Conservation (phyloP, 768 basidiomycete genomes). For the Russula vinacea region DNA sequence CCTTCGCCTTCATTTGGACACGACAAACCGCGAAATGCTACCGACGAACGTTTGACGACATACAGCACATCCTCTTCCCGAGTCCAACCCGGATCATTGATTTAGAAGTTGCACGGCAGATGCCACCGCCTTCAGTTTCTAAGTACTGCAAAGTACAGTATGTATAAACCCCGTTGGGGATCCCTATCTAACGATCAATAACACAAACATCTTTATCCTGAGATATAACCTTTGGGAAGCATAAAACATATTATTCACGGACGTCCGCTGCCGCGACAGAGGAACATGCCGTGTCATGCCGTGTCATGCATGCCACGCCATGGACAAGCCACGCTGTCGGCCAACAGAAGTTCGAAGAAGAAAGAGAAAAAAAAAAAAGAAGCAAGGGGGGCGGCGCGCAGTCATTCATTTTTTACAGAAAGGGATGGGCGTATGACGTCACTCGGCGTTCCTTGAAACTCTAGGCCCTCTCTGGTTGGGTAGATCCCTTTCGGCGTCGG, state of each 20-base stretch:
- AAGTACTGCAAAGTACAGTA: too few relatives aligned
- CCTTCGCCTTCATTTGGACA: background rate
- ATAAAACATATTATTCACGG: too few relatives aligned
- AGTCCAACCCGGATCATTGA: too few relatives aligned
- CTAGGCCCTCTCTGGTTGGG: background rate
- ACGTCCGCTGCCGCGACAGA: too few relatives aligned
- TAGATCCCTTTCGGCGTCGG: too few relatives aligned
- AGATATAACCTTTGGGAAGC: too few relatives aligned
- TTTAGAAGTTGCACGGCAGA: too few relatives aligned
- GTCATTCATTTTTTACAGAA: background rate
- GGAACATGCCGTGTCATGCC: background rate
- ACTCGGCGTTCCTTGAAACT: background rate
- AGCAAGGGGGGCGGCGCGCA: background rate
- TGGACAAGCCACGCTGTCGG: background rate
- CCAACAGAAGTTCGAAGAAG: constrained; percentile 23
- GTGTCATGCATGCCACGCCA: background rate
- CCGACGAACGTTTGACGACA: constrained; percentile 9
- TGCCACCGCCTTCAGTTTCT: too few relatives aligned
- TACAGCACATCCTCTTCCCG: background rate
- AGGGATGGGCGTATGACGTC: constrained; percentile 1
- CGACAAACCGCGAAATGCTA: background rate
- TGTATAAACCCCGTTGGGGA: too few relatives aligned
- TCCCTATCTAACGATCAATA: too few relatives aligned
- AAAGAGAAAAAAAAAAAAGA: background rate
- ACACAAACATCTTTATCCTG: too few relatives aligned